A percentile compares a stretch with the other conserved stretches of the same genome.
Evolutionary conservation across 495 filamentous ascomycete genomes (phyloP).

Genomic region (Penicillium macrosclerotiorum): DNA sequence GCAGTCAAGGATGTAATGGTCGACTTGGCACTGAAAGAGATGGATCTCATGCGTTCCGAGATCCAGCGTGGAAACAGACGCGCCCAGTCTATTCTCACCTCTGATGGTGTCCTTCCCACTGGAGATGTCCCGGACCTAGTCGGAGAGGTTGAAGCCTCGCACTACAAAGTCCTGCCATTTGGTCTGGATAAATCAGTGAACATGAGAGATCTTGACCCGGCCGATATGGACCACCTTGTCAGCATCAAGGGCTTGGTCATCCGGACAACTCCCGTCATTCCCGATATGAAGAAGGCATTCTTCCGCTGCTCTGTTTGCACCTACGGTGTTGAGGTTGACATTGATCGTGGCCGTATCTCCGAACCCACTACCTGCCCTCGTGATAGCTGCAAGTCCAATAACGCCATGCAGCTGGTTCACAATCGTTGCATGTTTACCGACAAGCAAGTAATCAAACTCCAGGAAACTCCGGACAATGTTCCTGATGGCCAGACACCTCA

Average conservation of each 20-base stretch:
- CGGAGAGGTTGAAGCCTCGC: slow-evolving; percentile 62
- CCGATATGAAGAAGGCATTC: slow-evolving; percentile 97
- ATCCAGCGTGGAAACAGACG: slow-evolving; percentile 44
- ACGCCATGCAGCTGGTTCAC: slow-evolving; percentile 98
- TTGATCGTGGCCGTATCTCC: slow-evolving; percentile 93
- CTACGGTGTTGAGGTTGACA: slow-evolving; percentile 82
- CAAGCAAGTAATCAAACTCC: slow-evolving; percentile 98
- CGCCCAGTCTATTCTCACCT: slow-evolving; percentile 52
- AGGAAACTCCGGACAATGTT: slow-evolving; percentile 93
- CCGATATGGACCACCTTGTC: slow-evolving; percentile 94
- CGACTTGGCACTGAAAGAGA: slow-evolving; percentile 78
- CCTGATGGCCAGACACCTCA: slow-evolving; percentile 96
- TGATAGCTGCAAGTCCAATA: slow-evolving; percentile 74
- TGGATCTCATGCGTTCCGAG: slow-evolving; percentile 64
- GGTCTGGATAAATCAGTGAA: slow-evolving; percentile 87
- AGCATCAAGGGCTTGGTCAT: slow-evolving; percentile 97
- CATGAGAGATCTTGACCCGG: slow-evolving; percentile 91
- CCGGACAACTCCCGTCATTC: slow-evolving; percentile 91
- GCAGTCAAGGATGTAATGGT: slow-evolving; percentile 90
- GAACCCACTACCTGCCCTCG: slow-evolving; percentile 92
- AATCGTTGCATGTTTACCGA: slow-evolving; percentile 94
- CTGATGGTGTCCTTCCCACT: slow-evolving; percentile 69
- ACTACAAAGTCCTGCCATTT: slow-evolving; percentile 85
- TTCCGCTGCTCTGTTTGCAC: slow-evolving; percentile 93
- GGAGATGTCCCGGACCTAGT: slow-evolving; percentile 72